phyloP scores from a whole-genome alignment of 2,329 filamentous ascomycete genomes.

The Sporothrix protearum region DNA sequence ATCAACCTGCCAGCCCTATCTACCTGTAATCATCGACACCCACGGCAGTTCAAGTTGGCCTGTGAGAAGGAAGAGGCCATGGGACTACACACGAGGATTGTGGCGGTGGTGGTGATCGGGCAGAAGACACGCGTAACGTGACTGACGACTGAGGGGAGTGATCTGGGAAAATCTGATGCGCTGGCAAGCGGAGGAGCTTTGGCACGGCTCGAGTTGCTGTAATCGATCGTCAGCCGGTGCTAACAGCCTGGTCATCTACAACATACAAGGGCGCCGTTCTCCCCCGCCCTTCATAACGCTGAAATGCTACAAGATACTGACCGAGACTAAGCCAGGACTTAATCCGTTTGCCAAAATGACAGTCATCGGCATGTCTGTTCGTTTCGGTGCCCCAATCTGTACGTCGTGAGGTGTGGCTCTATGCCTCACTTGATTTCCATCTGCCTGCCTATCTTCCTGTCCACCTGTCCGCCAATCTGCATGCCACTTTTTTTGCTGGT shows the following conservation, averaged over 20 bases:
- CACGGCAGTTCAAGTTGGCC: not conserved
- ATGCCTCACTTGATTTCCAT: not conserved
- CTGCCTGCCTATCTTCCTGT: not conserved
- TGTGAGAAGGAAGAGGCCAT: not conserved
- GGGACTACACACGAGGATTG: not conserved
- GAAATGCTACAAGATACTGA: not conserved
- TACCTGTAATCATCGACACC: not conserved
- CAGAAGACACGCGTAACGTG: conserved; percentile 18
- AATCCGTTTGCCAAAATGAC: not conserved
- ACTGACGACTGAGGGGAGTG: not conserved
- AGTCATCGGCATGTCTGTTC: not conserved
- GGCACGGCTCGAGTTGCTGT: not conserved
- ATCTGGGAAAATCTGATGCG: not conserved
- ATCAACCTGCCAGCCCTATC: conserved; percentile 14
- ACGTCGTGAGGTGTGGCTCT: not conserved
- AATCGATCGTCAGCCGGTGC: not conserved
- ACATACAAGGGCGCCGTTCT: not conserved
- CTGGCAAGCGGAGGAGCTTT: not conserved
- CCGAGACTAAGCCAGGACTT: not conserved
- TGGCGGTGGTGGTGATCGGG: conserved; percentile 12
- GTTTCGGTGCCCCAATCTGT: not conserved
- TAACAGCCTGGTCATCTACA: not conserved
- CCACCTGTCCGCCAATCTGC: not conserved
- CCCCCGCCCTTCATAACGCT: not conserved
- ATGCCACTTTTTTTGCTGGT: not conserved